These are phyloP conservation scores for Arachnomyces sp. DNA, from an alignment of 2,329 filamentous ascomycete species.

Conservation along the genomic window DNA sequence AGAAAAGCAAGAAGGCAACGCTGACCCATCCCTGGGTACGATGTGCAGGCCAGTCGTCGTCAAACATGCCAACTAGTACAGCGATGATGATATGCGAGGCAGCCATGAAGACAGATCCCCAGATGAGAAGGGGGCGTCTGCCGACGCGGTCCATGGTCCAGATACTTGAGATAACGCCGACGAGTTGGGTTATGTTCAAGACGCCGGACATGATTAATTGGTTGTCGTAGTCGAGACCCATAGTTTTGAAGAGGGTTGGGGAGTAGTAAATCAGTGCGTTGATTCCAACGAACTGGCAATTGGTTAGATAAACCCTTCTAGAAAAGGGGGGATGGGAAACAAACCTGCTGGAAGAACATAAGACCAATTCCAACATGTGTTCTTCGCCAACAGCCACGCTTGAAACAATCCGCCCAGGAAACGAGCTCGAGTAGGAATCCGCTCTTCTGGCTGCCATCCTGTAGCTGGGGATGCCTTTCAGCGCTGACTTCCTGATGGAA, in stretches of 20 bases:
- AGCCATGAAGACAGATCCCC: slow-evolving; percentile 60
- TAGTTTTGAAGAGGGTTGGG: slow-evolving; percentile 49
- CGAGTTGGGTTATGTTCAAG: slow-evolving; percentile 43
- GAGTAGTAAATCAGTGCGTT: slow-evolving; percentile 54
- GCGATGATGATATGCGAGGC: slow-evolving; percentile 64
- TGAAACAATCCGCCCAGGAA: slow-evolving; percentile 45
- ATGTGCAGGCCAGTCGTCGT: slow-evolving; percentile 51
- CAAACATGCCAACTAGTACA: slow-evolving; percentile 56
- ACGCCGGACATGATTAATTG: slow-evolving; percentile 47
- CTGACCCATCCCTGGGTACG: slow-evolving; percentile 60
- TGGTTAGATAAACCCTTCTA: slow-evolving; percentile 4
- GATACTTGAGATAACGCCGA: slow-evolving; percentile 40
- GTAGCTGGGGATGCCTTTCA: slow-evolving; percentile 32
- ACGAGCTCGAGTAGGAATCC: slow-evolving; percentile 41
- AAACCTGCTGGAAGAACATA: slow-evolving; percentile 50
- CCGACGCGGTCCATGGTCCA: slow-evolving; percentile 41
- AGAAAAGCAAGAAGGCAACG: slow-evolving; percentile 55
- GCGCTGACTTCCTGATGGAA: slow-evolving; percentile 51
- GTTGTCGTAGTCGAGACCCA: slow-evolving; percentile 38
- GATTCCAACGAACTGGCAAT: slow-evolving; percentile 39
- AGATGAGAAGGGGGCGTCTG: slow-evolving; percentile 32
- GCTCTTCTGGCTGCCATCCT: slow-evolving; percentile 24
- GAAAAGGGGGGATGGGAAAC: slow-evolving; percentile 3
- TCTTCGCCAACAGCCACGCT: slow-evolving; percentile 41
- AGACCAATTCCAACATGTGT: slow-evolving; percentile 45